Conservation (phyloP, 148 eudicot species). For the Euryodendron excelsum region DNA sequence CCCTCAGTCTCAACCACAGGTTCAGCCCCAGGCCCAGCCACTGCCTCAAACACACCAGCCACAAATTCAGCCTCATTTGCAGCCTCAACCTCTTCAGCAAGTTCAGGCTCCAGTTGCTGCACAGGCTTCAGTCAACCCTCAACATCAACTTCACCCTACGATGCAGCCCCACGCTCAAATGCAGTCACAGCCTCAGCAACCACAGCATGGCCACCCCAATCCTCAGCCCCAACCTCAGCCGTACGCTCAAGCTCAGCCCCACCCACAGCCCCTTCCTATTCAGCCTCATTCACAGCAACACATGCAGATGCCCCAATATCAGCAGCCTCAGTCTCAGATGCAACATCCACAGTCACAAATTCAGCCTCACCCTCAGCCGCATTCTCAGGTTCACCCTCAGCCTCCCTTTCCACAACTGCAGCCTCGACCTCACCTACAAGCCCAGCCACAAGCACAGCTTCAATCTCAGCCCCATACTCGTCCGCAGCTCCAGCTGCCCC, state of each 20-base stretch:
- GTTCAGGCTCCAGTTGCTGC: slow-evolving; percentile 19
- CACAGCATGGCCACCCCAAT: slow-evolving; percentile 35
- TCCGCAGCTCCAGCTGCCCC: slow-evolving; percentile 37
- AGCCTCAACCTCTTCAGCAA: slow-evolving; percentile 30
- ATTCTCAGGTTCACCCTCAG: slow-evolving; percentile 34
- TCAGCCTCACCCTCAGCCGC: slow-evolving; percentile 35
- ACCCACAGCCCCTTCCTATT: slow-evolving; percentile 13
- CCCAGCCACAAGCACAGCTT: slow-evolving; percentile 32
- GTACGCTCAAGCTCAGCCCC: slow-evolving; percentile 32
- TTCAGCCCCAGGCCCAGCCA: slow-evolving; percentile 30
- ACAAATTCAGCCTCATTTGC: slow-evolving; percentile 36
- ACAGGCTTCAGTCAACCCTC: slow-evolving; percentile 27
- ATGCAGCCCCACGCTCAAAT: slow-evolving; percentile 30
- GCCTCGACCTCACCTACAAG: slow-evolving; percentile 36
- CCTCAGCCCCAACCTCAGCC: slow-evolving; percentile 32
- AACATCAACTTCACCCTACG: slow-evolving; percentile 31
- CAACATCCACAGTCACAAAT: slow-evolving; percentile 29
- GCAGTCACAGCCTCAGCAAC: slow-evolving; percentile 42
- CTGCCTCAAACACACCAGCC: slow-evolving; percentile 38
- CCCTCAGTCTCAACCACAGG: slow-evolving; percentile 29
- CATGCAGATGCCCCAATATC: slow-evolving; percentile 30
- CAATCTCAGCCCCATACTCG: slow-evolving; percentile 46
- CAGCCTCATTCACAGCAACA: slow-evolving; percentile 40
- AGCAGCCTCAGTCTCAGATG: slow-evolving; percentile 34
- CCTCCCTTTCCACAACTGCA: slow-evolving; percentile 42